Evolutionary conservation across 305 asterid genomes (phyloP), one percentile per base, ranked within the genome.

Genomic region (Fraxinus latifolia): DNA sequence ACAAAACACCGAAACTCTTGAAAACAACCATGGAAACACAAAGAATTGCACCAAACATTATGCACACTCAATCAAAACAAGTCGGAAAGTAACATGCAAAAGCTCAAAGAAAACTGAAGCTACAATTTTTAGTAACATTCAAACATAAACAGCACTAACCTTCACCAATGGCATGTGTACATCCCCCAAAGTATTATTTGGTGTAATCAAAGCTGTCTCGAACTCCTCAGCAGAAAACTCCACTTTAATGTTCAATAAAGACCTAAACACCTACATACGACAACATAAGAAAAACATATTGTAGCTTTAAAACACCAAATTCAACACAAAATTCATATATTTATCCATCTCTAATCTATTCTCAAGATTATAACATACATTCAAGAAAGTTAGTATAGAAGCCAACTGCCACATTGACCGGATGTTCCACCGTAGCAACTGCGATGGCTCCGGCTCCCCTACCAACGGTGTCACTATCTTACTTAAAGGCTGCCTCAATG

Each of bases 361-460:
- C 58, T 72, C 53, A 78, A 85, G n/a, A 17, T 73, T 80, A 80
- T 12, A 53, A 86, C 98, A 79, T 91, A 96, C 99, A 89, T 96
- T 92, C 88, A 96, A 89, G 90, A 96, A 96, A 89, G 93, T 91
- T 76, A 96, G 85, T 83, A 96, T 87, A 17, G 99, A 94, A 88
- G 98, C 98, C 90, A 96, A 82, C 89, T 94, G 94, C 98, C 98
- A 94, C 98, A 94, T 96, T 60, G 94, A 92, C 75, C 99, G 93
- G 62, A 96, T 84, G 76, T 80, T 91, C 98, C 97, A 93, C 80
- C 98, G 91, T 0, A 94, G 95, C 87, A 94, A 79, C 90, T 96
- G 99, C 0, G 97, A 95, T 1, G 91, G 88, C 90, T 94, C 98
- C 29, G 93, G 88, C 78, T 93, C 99, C 42, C 92, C 98, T 65